A percentile compares a stretch with the other conserved stretches of the same genome.
These are phyloP conservation scores for Deuterostichococcus epilithicus DNA, from an alignment of 139 green algal species.

Conservation along the genomic window DNA sequence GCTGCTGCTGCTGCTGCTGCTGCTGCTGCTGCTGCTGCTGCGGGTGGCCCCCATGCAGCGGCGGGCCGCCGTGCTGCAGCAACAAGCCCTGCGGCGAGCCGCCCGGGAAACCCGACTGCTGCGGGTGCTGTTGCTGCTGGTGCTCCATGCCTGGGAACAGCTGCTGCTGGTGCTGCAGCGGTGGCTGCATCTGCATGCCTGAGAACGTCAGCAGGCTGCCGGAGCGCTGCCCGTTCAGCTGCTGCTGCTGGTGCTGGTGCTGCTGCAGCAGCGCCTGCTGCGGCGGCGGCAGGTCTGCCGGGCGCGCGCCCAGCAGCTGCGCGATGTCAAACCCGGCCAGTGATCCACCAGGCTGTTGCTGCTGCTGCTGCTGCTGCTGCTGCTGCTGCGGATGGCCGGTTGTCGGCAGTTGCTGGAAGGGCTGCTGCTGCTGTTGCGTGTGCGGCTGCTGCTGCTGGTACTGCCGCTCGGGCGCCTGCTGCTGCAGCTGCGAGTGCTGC, in stretches of 20 bases:
- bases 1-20: slow-evolving; percentile 18
- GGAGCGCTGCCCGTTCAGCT: slow-evolving; percentile 6
- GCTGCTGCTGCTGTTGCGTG: slow-evolving; percentile 15
- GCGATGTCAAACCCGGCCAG: background rate
- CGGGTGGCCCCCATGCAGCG: background rate
- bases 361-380: slow-evolving; percentile 6
- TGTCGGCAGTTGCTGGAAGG: slow-evolving; percentile 5
- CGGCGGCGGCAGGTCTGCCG: background rate
- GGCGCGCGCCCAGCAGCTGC: too few relatives aligned
- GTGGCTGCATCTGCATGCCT: slow-evolving; percentile 1
- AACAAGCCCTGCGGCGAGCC: slow-evolving; percentile 3
- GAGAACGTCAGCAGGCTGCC: background rate
- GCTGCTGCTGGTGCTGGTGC: slow-evolving; percentile 14
- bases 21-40: slow-evolving; percentile 20
- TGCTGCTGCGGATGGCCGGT: background rate
- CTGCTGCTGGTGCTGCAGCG: slow-evolving; percentile 15
- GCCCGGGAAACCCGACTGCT: too few relatives aligned
- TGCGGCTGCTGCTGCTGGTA: slow-evolving; percentile 21
- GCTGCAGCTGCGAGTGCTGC: background rate
- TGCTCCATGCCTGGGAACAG: slow-evolving; percentile 1
- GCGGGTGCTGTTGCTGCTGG: slow-evolving; percentile 14
- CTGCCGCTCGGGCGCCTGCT: background rate
- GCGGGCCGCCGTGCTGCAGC: background rate
- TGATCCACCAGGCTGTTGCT: slow-evolving; percentile 1
- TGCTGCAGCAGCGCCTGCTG: slow-evolving; percentile 4